A percentile compares a stretch with the other conserved stretches of the same genome.
Evolutionary conservation across 2,329 filamentous ascomycete genomes (phyloP).

Genomic region (Pseudogymnoascus sp.): DNA sequence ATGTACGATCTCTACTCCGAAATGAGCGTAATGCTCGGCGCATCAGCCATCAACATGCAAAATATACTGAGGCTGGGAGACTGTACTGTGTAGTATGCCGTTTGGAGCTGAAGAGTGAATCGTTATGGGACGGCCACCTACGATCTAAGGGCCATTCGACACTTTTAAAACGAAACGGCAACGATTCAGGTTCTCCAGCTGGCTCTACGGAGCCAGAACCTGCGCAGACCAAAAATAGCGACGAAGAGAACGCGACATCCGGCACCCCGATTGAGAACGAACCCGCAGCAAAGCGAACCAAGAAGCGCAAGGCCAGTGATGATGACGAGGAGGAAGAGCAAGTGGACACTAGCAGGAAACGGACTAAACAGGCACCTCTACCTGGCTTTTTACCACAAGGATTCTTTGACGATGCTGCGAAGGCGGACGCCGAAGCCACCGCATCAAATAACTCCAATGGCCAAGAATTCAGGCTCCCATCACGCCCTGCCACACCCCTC

Average conservation of each 20-base stretch:
- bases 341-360: constrained; percentile 34
- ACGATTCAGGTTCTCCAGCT: constrained; percentile 13
- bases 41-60: constrained; percentile 60
- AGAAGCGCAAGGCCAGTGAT: constrained; percentile 42
- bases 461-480: constrained; percentile 54
- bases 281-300: constrained; percentile 19
- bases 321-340: constrained; percentile 32
- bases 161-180: constrained; percentile 27
- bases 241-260: not conserved
- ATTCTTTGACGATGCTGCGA: constrained; percentile 25
- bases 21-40: constrained; percentile 67
- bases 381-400: constrained; percentile 27
- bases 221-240: not conserved
- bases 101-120: constrained; percentile 55
- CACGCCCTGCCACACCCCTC: constrained; percentile 51
- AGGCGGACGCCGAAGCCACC: constrained; percentile 34
- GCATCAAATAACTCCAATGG: constrained; percentile 30
- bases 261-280: not conserved
- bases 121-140: constrained; percentile 58
- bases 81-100: constrained; percentile 61
- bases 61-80: constrained; percentile 59
- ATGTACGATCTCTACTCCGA: constrained; percentile 71
- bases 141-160: constrained; percentile 38
- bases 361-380: constrained; percentile 29
- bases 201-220: constrained; percentile 5